These are phyloP conservation scores for Suillus fuscotomentosus DNA, from an alignment of 768 basidiomycete species.

Conservation along the genomic window DNA sequence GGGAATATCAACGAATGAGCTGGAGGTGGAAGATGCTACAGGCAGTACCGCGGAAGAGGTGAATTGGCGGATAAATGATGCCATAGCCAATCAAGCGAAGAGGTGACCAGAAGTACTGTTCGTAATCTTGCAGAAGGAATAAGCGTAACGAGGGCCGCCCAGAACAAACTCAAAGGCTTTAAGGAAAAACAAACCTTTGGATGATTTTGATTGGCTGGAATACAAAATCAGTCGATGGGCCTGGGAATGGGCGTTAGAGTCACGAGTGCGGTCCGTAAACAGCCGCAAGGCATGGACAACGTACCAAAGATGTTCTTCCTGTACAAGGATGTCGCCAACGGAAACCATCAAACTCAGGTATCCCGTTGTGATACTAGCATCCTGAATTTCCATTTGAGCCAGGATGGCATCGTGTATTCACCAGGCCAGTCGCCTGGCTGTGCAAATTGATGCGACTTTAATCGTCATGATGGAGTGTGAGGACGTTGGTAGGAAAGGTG, in stretches of 20 bases:
- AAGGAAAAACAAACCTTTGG: background rate
- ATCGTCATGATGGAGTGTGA: background rate
- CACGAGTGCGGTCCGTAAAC: no score
- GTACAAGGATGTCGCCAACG: no score
- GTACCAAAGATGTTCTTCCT: no score
- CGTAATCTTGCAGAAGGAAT: background rate
- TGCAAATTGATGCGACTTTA: background rate
- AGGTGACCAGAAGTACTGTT: background rate
- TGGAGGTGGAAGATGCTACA: slow-evolving; percentile 43
- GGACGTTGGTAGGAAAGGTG: background rate
- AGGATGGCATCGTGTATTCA: background rate
- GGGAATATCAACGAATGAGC: slow-evolving; percentile 42
- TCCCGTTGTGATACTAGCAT: no score
- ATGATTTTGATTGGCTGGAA: background rate
- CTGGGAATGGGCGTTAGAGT: background rate
- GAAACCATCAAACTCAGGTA: no score
- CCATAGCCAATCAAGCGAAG: slow-evolving; percentile 24
- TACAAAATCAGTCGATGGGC: background rate
- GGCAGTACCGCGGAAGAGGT: slow-evolving; percentile 31
- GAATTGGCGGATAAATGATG: slow-evolving; percentile 28
- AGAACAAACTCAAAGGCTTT: background rate
- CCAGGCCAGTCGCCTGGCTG: background rate
- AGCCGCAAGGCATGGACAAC: no score
- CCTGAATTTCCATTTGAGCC: background rate
- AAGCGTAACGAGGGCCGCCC: background rate